Percentiles rank a stretch among this genome's conserved stretches.
phyloP scores from a whole-genome alignment of 169 alveolate species.

The Plasmodium gonderi region DNA sequence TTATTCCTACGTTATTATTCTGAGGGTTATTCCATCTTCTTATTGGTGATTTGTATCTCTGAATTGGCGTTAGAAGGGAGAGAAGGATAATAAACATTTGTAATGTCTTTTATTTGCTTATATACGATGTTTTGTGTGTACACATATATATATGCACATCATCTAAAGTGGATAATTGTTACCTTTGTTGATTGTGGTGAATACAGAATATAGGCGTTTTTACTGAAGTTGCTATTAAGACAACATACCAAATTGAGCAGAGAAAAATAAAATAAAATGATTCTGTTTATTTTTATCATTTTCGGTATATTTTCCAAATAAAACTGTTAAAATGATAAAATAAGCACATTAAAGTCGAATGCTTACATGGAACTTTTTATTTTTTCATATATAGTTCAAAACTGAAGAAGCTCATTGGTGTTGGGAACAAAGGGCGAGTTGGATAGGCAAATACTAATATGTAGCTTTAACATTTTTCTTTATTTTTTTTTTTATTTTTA shows the following conservation, averaged over 20 bases:
- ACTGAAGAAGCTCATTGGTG: background rate
- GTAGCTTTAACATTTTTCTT: background rate
- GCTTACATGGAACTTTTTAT: background rate
- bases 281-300: slow-evolving; percentile 45
- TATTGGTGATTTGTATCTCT: slow-evolving; percentile 28
- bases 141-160: background rate
- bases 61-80: background rate
- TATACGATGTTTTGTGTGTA: background rate
- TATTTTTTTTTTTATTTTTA: background rate
- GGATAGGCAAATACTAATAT: background rate
- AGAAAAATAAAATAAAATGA: slow-evolving; percentile 23
- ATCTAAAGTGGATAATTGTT: background rate
- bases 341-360: background rate
- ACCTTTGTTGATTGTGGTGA: slow-evolving; percentile 50
- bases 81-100: background rate
- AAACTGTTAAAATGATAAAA: background rate
- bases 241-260: slow-evolving; percentile 39
- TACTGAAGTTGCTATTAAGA: slow-evolving; percentile 54
- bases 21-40: slow-evolving; percentile 74
- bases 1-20: slow-evolving; percentile 53
- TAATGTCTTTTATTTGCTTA: background rate
- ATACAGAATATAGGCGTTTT: slow-evolving; percentile 56
- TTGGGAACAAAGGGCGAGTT: background rate
- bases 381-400: background rate
- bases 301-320: background rate